Conservation (phyloP, 495 filamentous ascomycete genomes). For the Trichoderma erinaceum region DNA sequence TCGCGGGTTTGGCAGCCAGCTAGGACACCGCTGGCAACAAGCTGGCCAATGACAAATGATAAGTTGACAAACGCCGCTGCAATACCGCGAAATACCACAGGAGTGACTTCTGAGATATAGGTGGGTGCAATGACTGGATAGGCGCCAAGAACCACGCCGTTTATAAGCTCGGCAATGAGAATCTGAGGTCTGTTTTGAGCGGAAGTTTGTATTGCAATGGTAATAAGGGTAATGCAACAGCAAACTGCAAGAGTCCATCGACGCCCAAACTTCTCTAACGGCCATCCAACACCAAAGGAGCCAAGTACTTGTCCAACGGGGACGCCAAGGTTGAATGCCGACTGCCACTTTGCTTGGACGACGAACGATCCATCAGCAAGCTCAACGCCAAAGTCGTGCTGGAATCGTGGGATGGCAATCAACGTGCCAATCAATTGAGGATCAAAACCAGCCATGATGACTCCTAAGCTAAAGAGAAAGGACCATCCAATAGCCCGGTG, state of each 20-base stretch:
- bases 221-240: constrained; percentile 39
- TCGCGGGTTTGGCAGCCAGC: constrained; percentile 46
- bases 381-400: constrained; percentile 29
- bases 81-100: constrained; percentile 55
- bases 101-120: constrained; percentile 64
- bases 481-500: constrained; percentile 46
- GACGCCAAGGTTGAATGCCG: constrained; percentile 30
- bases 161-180: constrained; percentile 57
- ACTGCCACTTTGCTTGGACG: constrained; percentile 32
- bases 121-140: constrained; percentile 57
- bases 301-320: constrained; percentile 33
- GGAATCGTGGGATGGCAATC: constrained; percentile 29
- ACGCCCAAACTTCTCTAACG: constrained; percentile 30
- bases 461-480: constrained; percentile 41
- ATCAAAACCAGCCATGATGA: constrained; percentile 56
- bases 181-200: constrained; percentile 54
- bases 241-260: constrained; percentile 31
- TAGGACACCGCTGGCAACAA: constrained; percentile 61
- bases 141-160: constrained; percentile 58
- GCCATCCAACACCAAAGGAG: constrained; percentile 28
- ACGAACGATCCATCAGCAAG: constrained; percentile 20
- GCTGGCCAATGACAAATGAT: constrained; percentile 65
- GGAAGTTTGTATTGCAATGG: constrained; percentile 52
- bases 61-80: constrained; percentile 66
- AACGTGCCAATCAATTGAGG: constrained; percentile 30